Evolutionary conservation across 306 rosid genomes (phyloP), one percentile per base, ranked within the genome.

Genomic region (Sophora flavescens): DNA sequence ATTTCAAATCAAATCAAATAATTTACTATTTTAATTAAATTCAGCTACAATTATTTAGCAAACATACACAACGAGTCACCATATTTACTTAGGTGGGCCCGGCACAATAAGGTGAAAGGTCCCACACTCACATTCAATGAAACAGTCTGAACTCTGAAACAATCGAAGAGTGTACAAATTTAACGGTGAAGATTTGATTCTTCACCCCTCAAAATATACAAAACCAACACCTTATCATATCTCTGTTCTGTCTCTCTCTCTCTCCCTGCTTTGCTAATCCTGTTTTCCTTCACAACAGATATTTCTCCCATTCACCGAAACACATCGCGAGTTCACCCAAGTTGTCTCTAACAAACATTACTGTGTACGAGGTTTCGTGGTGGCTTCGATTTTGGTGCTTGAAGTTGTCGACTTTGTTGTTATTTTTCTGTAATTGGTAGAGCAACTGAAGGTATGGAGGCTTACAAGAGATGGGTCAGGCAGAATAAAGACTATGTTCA

Each of bases 381-480:
- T 14, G 57, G 38, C 42, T 13, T 8, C 12, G 42, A 18, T 45
- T 42, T 11, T 9, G 65, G 57, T 53, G 76, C 78, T 77, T 61
- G 8, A 60, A 63, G 14, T 8, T 8, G 11, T 9, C 35, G 51
- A 42, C 5, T 63, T 16, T 63, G 39, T 65, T 6, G 53, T 41
- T 63, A 8, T 15, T 61, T 50, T 42, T 15, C 53, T 56, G 65
- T 70, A 61, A 66, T 41, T 63, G 61, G 8, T 41, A 16, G 75
- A 77, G 67, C 12, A 17, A 44, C 68, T 33, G 63, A 79, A 74
- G 78, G 75, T 54, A 89, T 91, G 96, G 93, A 87, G 53, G 76
- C 87, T 70, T 91, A 89, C 61, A 87, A 86, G 84, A 91, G 78
- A 78, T 91, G 90, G 90, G 92, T 89, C 50, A 76, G 93, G 86